Evolutionary conservation across 805 yeast species (phyloP).

Genomic region (Metschnikowia similis): DNA sequence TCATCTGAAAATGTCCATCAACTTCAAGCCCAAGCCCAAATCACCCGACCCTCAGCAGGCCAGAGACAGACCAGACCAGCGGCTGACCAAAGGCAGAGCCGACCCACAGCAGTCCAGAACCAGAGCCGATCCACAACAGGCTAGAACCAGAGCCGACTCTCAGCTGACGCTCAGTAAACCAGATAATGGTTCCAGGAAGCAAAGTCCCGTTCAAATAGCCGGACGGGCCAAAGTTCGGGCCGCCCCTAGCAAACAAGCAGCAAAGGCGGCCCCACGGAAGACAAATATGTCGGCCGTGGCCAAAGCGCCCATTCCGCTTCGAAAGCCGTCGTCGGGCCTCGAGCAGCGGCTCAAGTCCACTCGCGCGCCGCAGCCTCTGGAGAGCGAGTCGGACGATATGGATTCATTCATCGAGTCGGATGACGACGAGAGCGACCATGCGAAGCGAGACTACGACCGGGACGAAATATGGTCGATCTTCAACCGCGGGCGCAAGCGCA

Average conservation of each 20-base stretch:
- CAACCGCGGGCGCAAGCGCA: slow-evolving; percentile 56
- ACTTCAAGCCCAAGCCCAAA: slow-evolving; percentile 37
- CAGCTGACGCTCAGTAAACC: not conserved
- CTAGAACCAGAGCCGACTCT: not conserved
- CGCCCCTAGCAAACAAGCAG: not conserved
- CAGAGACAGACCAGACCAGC: not conserved
- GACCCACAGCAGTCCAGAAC: not conserved
- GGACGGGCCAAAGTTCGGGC: not conserved
- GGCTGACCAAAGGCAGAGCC: not conserved
- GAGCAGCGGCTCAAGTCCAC: slow-evolving; percentile 35
- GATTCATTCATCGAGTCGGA: slow-evolving; percentile 55
- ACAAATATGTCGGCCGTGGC: not conserved
- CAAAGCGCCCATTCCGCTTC: slow-evolving; percentile 37
- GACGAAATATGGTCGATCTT: slow-evolving; percentile 90
- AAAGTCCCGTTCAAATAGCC: not conserved
- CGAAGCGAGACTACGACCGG: slow-evolving; percentile 55
- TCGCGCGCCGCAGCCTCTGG: slow-evolving; percentile 21
- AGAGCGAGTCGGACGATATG: slow-evolving; percentile 42
- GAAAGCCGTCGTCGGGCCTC: slow-evolving; percentile 57
- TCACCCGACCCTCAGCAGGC: slow-evolving; percentile 9
- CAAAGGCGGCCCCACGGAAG: not conserved
- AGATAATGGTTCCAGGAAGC: not conserved
- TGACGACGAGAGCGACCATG: slow-evolving; percentile 22
- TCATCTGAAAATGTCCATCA: slow-evolving; percentile 35
- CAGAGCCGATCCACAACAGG: not conserved